phyloP scores from a whole-genome alignment of 306 rosid species.

The Vigna hirtella region DNA sequence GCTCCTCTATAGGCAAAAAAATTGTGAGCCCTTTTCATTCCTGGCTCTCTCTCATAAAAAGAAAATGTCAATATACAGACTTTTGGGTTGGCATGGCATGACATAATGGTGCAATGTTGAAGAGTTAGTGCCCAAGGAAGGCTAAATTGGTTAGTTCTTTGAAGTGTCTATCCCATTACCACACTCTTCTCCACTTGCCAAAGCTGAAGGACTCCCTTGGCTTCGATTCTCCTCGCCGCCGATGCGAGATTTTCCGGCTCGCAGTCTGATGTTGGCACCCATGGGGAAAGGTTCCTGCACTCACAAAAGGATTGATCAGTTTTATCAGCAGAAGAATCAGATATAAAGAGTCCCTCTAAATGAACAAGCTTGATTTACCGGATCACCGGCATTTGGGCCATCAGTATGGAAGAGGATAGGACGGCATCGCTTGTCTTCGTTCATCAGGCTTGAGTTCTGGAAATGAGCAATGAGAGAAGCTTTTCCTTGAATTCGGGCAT shows the following conservation, averaged over 20 bases:
- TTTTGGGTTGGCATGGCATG: conserved; percentile 28
- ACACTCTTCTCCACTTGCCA: conserved; percentile 60
- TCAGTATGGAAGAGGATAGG: conserved; percentile 80
- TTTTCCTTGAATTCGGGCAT: conserved; percentile 82
- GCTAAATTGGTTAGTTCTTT: conserved; percentile 41
- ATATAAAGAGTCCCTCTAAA: no score
- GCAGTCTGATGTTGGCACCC: conserved; percentile 62
- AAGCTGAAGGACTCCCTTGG: conserved; percentile 56
- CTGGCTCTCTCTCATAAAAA: conserved; percentile 37
- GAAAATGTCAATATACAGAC: conserved; percentile 46
- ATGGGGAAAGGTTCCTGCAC: conserved; percentile 79
- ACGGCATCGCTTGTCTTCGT: conserved; percentile 78
- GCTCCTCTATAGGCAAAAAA: conserved; percentile 60
- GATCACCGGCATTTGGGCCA: conserved; percentile 86
- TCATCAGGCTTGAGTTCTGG: conserved; percentile 84
- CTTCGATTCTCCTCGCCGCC: conserved; percentile 54
- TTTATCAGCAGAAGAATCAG: conserved; percentile 14
- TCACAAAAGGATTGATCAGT: conserved; percentile 30
- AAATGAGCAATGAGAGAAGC: conserved; percentile 73
- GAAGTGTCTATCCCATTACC: conserved; percentile 53
- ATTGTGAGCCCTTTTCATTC: conserved; percentile 42
- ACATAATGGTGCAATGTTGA: conserved; percentile 41
- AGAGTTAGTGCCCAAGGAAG: conserved; percentile 51
- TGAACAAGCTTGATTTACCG: conserved; percentile 49
- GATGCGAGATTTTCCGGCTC: conserved; percentile 64